Evolutionary conservation across 345 rosid species (phyloP), one percentile per base, ranked within the genome.

Genomic region (Cardamine occulta): DNA sequence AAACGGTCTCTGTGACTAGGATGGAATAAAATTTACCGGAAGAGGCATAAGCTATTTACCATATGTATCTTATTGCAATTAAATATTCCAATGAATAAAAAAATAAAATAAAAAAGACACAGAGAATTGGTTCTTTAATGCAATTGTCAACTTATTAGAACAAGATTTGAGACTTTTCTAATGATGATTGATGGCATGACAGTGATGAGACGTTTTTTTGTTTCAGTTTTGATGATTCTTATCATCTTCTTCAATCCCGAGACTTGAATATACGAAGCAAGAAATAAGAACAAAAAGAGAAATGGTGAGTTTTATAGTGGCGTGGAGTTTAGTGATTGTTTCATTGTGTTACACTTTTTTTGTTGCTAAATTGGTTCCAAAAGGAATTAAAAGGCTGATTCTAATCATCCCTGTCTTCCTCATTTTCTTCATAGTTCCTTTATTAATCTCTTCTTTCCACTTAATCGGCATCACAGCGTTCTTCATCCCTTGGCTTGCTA

Each of bases 401-500:
- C 54, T 75, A 4, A 3, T 85, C 2, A 56, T 82, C 56, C 87
- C 87, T 3, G 44, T 86, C 55, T 40, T 84, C 1, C 49, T 67
- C 44, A 47, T 66, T 6, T 84, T 84, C 62, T 74, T 88, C 28
- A 72, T 73, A 35, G 79, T 86, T 52, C 87, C 90, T 45, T 83
- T 85, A 4, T 48, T 56, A 13, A 73, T 82, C 14, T 49, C 68
- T 61, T 73, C 84, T n/a, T n/a, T n/a, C n/a, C n/a, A n/a, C n/a
- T n/a, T 84, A 1, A 34, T 73, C 0, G 87, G 87, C 32, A 19
- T 51, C 64, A 84, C 88, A 0, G 77, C 80, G 1, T 86, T 86
- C 63, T 81, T 82, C 80, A 54, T 84, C 49, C 57, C 80, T 32
- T 86, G 93, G 88, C 87, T 88, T 21, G 86, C 84, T 7, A 86